Percentiles rank a stretch among this genome's conserved stretches.
Conservation (phyloP, 2,329 filamentous ascomycete species). For the Colletotrichum filicis region DNA sequence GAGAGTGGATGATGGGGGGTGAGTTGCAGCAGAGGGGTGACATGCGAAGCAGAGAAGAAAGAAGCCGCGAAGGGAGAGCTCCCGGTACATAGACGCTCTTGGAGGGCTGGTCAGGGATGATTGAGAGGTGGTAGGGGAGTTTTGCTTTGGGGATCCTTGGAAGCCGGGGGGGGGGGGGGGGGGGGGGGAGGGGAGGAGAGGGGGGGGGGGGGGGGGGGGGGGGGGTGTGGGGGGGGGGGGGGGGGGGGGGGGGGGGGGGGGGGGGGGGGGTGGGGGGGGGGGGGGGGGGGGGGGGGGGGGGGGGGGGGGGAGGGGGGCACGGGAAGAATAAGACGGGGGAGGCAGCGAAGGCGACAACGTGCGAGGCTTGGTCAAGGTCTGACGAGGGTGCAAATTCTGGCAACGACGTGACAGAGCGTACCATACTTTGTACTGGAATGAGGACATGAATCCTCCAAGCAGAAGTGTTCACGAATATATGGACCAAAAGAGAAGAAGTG, state of each 20-base stretch:
- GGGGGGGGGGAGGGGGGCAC: slow-evolving; percentile 22
- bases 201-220: too few relatives aligned
- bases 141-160: slow-evolving; percentile 23
- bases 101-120: slow-evolving; percentile 28
- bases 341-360: slow-evolving; percentile 34
- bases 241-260: too few relatives aligned
- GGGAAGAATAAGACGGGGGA: slow-evolving; percentile 36
- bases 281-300: slow-evolving; percentile 3
- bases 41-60: slow-evolving; percentile 11
- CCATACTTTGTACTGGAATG: neutral
- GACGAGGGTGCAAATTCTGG: slow-evolving; percentile 6
- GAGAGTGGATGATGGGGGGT: slow-evolving; percentile 13
- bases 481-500: slow-evolving; percentile 8
- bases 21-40: slow-evolving; percentile 15
- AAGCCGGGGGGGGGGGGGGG: slow-evolving; percentile 12
- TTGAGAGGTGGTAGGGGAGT: slow-evolving; percentile 1
- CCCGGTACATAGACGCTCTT: slow-evolving; percentile 20
- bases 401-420: slow-evolving; percentile 11
- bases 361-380: slow-evolving; percentile 34
- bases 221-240: too few relatives aligned
- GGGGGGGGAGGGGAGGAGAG: too few relatives aligned
- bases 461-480: neutral
- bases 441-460: slow-evolving; percentile 18
- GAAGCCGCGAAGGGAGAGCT: slow-evolving; percentile 28
- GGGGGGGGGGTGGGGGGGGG: too few relatives aligned